Base-by-base conservation (phyloP, 139 green algal species). In the Volvox africanus region DNA sequence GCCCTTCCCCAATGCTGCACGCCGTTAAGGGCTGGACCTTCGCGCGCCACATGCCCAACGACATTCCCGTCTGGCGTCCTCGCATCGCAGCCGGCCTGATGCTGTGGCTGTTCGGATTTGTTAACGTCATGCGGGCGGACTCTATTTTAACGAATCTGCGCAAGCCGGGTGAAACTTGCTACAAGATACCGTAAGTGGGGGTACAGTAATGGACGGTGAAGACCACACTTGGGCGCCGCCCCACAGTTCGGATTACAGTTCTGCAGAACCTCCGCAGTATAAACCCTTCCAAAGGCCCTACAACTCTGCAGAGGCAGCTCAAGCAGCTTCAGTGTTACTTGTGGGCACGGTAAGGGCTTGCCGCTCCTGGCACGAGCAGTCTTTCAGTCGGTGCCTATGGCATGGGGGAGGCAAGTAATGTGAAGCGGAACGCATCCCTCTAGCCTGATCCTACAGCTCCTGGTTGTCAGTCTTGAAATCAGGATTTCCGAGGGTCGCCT, bases 111-210 rank as follows among this genome's bases (percentile, higher is more conserved):
- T 81, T 91, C 6, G 95, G 96, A 26, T 97, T 93, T 91, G 11
- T 90, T 13, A 93, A 94, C 71, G 96, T 97, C 32, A 68, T 97
- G 78, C 90, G 96, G 0, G 86, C 94, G 0, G 96, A 98, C 81
- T 16, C 69, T n/a, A 94, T 88, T 12, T 92, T 98, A 19, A 93
- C 94, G 69, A 91, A 80, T 36, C 95, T 97, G 65, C 92, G 96
- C 20, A 95, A 94, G 73, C 92, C 86, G 0, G 93, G 92, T 0
- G 94, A 96, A 55, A 95, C 88, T 81, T 93, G 94, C 19, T 98
- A 98, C 94, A 97, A 96, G 75, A 96, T 98, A 26, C 96, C 96
- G 0, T 86, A 30, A 71, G 80, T 73, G 65, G 24, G 2, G 65
- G 65, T 73, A 16, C 65, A 73, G 65, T 73, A 9, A 24, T 30